Percentiles rank a stretch among this genome's conserved stretches.
Conservation (phyloP, 2,329 filamentous ascomycete genomes). For the Ceratocystis eucalypticola region DNA sequence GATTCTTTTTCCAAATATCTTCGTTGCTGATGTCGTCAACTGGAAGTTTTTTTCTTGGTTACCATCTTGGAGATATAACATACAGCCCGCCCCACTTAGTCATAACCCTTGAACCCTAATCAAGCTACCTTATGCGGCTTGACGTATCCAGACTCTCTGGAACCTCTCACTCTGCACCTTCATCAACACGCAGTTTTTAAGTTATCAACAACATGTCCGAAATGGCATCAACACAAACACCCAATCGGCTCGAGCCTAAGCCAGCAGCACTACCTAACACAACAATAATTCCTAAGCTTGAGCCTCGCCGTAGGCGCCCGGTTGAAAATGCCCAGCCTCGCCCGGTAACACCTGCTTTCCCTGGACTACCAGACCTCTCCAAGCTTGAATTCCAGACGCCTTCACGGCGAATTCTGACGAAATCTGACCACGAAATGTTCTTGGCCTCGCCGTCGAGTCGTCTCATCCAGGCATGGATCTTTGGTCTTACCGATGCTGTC, state of each 20-base stretch:
- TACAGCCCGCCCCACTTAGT: background rate
- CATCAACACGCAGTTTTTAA: no score
- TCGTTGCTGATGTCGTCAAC: background rate
- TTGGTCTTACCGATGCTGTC: slow-evolving; percentile 71
- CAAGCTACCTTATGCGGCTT: background rate
- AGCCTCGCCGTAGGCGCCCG: slow-evolving; percentile 46
- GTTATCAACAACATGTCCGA: background rate
- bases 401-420: slow-evolving; percentile 66
- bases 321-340: slow-evolving; percentile 44
- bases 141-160: background rate
- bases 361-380: slow-evolving; percentile 44
- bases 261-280: slow-evolving; percentile 29
- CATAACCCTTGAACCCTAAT: background rate
- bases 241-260: background rate
- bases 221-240: slow-evolving; percentile 11
- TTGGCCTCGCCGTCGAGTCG: slow-evolving; percentile 60
- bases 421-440: slow-evolving; percentile 68
- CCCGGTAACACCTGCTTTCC: slow-evolving; percentile 62
- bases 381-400: slow-evolving; percentile 52
- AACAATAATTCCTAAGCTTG: slow-evolving; percentile 51
- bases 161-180: no score
- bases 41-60: background rate
- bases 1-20: background rate
- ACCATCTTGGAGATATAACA: background rate
- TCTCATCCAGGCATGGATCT: slow-evolving; percentile 73